Conservation (phyloP, 1,284 basidiomycete genomes). For the Boletellus deceptivus region DNA sequence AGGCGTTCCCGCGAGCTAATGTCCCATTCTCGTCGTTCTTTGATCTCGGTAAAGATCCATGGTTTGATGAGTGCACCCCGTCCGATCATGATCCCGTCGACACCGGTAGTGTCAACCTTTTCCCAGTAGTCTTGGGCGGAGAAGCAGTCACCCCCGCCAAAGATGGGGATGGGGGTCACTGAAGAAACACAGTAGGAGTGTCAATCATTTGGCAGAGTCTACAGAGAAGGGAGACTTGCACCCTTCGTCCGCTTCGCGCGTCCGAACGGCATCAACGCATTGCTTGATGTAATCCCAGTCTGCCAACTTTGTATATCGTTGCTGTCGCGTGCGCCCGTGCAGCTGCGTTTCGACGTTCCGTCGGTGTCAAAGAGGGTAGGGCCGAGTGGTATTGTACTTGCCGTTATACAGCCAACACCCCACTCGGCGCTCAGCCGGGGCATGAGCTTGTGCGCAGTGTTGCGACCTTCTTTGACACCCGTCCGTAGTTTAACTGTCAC, state of each 20-base stretch:
- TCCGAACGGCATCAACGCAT: constrained; percentile 86
- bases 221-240: constrained; percentile 43
- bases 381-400: constrained; percentile 35
- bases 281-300: constrained; percentile 91
- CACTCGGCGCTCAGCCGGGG: constrained; percentile 79
- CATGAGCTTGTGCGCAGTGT: constrained; percentile 91
- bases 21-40: constrained; percentile 92
- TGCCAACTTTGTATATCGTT: constrained; percentile 83
- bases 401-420: constrained; percentile 79
- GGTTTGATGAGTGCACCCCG: constrained; percentile 95
- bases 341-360: constrained; percentile 48
- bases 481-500: constrained; percentile 95
- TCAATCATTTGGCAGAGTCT: background rate
- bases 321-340: constrained; percentile 90
- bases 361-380: constrained; percentile 1
- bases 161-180: constrained; percentile 89
- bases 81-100: constrained; percentile 95
- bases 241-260: constrained; percentile 70
- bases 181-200: background rate
- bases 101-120: constrained; percentile 72
- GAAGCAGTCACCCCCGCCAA: constrained; percentile 95
- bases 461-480: constrained; percentile 83
- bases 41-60: constrained; percentile 96
- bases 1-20: constrained; percentile 90
- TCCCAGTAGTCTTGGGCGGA: constrained; percentile 84